Conservation (phyloP, 768 basidiomycete species). For the Naganishia friedmannii region DNA sequence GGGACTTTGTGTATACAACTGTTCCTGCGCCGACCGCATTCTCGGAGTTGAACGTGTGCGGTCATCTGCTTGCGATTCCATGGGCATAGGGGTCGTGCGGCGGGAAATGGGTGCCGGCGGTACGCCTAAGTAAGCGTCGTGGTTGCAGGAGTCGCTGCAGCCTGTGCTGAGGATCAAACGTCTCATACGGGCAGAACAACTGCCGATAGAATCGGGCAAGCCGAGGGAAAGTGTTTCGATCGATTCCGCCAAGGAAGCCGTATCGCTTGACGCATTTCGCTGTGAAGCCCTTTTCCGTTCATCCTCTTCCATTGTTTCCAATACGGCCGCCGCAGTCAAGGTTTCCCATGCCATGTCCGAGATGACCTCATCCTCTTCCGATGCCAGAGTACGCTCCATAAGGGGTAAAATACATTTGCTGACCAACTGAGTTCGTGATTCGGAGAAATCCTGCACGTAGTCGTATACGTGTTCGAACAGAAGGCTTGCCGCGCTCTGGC, state of each 20-base stretch:
- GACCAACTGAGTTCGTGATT: slow-evolving; percentile 44
- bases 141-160: slow-evolving; percentile 12
- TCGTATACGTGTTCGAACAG: slow-evolving; percentile 48
- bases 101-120: slow-evolving; percentile 1
- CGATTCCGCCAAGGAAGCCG: slow-evolving; percentile 24
- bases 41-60: not conserved
- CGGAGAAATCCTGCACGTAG: slow-evolving; percentile 46
- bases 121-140: not conserved
- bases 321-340: slow-evolving; percentile 45
- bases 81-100: not conserved
- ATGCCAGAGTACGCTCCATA: slow-evolving; percentile 47
- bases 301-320: slow-evolving; percentile 50
- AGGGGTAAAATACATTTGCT: slow-evolving; percentile 50
- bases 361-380: slow-evolving; percentile 48
- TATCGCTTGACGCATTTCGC: not conserved
- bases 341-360: slow-evolving; percentile 44
- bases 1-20: slow-evolving; percentile 5
- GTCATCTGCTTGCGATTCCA: not conserved
- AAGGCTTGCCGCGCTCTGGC: slow-evolving; percentile 38
- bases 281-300: slow-evolving; percentile 40
- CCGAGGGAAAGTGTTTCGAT: slow-evolving; percentile 6
- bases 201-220: slow-evolving; percentile 4
- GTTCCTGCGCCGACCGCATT: not conserved
- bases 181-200: slow-evolving; percentile 16
- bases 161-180: slow-evolving; percentile 12